Evolutionary conservation across 192 early-diverging fungal species (phyloP), one percentile per base, ranked within the genome.

Genomic region (Cladochytrium replicatum): DNA sequence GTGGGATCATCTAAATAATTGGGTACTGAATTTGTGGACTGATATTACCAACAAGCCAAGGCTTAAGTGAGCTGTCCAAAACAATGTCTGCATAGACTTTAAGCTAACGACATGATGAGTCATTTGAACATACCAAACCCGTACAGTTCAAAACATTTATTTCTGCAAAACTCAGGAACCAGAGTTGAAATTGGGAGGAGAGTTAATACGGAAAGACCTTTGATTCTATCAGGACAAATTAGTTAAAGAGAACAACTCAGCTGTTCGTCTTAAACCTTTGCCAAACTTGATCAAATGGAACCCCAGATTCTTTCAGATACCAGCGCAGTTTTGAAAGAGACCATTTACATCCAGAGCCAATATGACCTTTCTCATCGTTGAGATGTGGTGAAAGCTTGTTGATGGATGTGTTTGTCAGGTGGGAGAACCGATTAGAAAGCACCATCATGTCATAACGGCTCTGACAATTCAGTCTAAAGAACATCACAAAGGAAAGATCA

Each of bases 381-480:
- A 73, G 41, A 0, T 41, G 48, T 6, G 71, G 71, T 17, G 46
- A 55, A 23, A 52, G 25, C 45, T 73, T 73, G 54, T 73, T 73
- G 63, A 73, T 73, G 37, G 71, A 73, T 26, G 71, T 73, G 55
- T 73, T 73, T 19, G 71, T 73, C 13, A 73, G 61, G 42, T 73
- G 71, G 0, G 71, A 60, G 48, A 56, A 73, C 9, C 24, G 13
- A 42, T 73, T 58, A 23, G 50, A 24, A 23, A 68, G 53, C n/a
- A 29, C 39, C 3, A 11, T 17, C 17, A 57, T 30, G 44, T 54
- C 46, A 52, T 59, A 68, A 9, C 13, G 45, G 22, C 11, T 43
- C 59, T 61, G 41, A 11, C 23, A 26, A 1, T 31, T 29, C 19
- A 24, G 46, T n/a, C n/a, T 50, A 19, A 11, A 3, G 5, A 51